Conservation (phyloP, 2,329 filamentous ascomycete species). For the Westerdykella aurantiaca region DNA sequence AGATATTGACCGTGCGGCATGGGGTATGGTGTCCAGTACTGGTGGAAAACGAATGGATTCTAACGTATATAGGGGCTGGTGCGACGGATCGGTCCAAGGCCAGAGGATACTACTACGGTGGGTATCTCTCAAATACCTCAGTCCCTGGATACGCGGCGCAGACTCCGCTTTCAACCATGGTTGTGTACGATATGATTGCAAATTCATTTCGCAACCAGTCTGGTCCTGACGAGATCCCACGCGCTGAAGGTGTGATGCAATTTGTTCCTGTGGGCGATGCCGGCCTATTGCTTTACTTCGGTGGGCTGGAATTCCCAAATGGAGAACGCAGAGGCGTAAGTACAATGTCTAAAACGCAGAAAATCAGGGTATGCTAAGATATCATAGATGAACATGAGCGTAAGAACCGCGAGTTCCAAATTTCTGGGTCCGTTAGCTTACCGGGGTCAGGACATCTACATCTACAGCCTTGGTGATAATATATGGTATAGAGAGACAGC, state of each 20-base stretch:
- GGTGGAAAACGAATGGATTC: neutral
- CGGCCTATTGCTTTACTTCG: conserved; percentile 56
- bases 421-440: neutral
- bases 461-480: conserved; percentile 54
- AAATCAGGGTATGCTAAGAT: conserved; percentile 2
- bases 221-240: conserved; percentile 46
- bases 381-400: conserved; percentile 15
- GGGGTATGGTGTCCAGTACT: conserved; percentile 8
- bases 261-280: conserved; percentile 54
- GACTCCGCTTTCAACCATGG: conserved; percentile 43
- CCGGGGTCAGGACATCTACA: conserved; percentile 35
- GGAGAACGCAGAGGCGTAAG: conserved; percentile 9
- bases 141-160: conserved; percentile 44
- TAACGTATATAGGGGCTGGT: conserved; percentile 41
- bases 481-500: conserved; percentile 54
- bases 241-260: conserved; percentile 54
- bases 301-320: conserved; percentile 41
- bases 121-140: conserved; percentile 51
- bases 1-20: conserved; percentile 8
- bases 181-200: conserved; percentile 51
- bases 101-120: conserved; percentile 55
- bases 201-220: conserved; percentile 48
- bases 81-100: conserved; percentile 47
- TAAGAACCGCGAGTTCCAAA: neutral
- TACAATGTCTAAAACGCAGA: neutral